These are phyloP conservation scores for Candida gigantensis DNA, from an alignment of 1,139 yeast species.

Conservation along the genomic window DNA sequence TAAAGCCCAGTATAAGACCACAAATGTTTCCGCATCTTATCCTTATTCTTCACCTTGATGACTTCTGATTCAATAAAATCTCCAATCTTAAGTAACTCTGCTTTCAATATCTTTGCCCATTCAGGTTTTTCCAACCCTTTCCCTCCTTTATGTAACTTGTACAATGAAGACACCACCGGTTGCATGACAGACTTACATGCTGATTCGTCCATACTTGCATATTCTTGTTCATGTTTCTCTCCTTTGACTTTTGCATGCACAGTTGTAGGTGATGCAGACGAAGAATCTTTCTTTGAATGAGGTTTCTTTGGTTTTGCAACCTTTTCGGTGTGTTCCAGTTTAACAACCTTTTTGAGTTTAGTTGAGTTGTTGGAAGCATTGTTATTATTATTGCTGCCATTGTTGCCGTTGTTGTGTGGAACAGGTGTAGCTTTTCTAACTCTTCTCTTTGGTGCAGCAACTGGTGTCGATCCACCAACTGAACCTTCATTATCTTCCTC, in stretches of 20 bases:
- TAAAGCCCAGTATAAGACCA: constrained; percentile 91
- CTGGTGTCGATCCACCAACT: constrained; percentile 6
- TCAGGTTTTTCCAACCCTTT: constrained; percentile 81
- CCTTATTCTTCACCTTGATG: constrained; percentile 21
- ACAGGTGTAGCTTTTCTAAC: constrained; percentile 2
- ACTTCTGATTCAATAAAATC: constrained; percentile 49
- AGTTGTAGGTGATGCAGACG: constrained; percentile 9
- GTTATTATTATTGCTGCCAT: neutral
- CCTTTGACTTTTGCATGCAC: constrained; percentile 12
- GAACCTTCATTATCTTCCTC: constrained; percentile 6
- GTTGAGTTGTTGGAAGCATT: constrained; percentile 7
- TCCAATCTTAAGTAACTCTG: constrained; percentile 79
- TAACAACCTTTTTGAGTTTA: constrained; percentile 13
- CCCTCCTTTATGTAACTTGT: constrained; percentile 74
- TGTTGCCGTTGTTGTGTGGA: constrained; percentile 13
- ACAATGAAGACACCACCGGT: constrained; percentile 74
- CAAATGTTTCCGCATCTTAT: constrained; percentile 61
- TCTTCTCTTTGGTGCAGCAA: constrained; percentile 11
- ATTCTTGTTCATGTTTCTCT: constrained; percentile 54
- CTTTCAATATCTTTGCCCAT: constrained; percentile 77
- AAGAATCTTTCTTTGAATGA: constrained; percentile 3
- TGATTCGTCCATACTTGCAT: constrained; percentile 80
- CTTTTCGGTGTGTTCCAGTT: constrained; percentile 23
- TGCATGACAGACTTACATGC: constrained; percentile 64
- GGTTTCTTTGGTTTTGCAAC: constrained; percentile 15